Evolutionary conservation across 148 eudicot species (phyloP).

Genomic region (Nepenthes gracilis): DNA sequence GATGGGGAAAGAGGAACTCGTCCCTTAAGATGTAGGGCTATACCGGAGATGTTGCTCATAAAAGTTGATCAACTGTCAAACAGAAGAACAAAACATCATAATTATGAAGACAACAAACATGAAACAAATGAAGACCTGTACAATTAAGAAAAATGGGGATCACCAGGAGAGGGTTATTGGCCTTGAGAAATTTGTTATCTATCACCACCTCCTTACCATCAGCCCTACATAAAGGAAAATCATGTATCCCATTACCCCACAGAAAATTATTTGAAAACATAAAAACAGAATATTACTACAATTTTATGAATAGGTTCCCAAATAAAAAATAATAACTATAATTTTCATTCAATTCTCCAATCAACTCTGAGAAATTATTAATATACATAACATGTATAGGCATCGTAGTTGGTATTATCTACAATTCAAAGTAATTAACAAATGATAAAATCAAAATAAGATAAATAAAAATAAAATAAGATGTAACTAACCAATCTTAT

Average conservation of each 20-base stretch:
- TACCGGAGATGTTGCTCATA: conserved; percentile 58
- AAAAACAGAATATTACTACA: too few species aligned
- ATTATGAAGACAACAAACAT: background rate
- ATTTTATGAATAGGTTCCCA: too few species aligned
- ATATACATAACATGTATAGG: too few species aligned
- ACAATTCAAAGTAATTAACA: too few species aligned
- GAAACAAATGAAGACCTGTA: conserved; percentile 1
- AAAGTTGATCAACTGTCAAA: conserved; percentile 72
- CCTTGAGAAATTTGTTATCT: conserved; percentile 78
- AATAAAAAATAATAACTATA: too few species aligned
- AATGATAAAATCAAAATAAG: too few species aligned
- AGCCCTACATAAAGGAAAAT: conserved; percentile 35
- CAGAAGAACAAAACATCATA: conserved; percentile 3
- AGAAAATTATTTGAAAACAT: too few species aligned
- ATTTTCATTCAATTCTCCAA: too few species aligned
- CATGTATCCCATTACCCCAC: background rate
- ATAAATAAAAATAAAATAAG: too few species aligned
- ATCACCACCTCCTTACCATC: conserved; percentile 82
- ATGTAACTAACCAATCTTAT: too few species aligned
- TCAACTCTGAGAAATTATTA: too few species aligned
- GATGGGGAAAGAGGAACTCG: background rate
- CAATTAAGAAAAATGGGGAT: conserved; percentile 1
- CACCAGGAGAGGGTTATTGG: conserved; percentile 78
- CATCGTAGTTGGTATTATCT: too few species aligned
- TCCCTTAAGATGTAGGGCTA: conserved; percentile 3